Conservation (phyloP, 495 filamentous ascomycete species). For the Tuber melanosporum region DNA sequence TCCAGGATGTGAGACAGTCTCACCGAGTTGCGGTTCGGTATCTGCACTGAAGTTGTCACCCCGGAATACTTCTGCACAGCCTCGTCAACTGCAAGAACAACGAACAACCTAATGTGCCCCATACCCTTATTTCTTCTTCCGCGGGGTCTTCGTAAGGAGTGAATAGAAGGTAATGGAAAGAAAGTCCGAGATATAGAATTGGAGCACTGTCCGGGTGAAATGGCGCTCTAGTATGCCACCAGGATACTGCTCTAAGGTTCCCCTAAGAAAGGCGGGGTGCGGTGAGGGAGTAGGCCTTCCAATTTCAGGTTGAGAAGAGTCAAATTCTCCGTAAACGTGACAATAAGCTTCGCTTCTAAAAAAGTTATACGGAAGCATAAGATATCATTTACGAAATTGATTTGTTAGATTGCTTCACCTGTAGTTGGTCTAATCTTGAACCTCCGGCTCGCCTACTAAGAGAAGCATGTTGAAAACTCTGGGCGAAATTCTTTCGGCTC, state of each 20-base stretch:
- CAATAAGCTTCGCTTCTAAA: background rate
- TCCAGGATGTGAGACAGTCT: background rate
- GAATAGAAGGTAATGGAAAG: background rate
- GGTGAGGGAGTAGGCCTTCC: background rate
- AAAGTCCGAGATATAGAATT: background rate
- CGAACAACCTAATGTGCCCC: background rate
- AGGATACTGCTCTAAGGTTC: background rate
- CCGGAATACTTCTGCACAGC: background rate
- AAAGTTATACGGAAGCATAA: background rate
- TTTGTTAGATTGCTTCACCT: background rate
- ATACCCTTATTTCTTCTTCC: background rate
- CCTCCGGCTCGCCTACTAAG: background rate
- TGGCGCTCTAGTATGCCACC: background rate
- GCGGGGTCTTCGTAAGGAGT: background rate
- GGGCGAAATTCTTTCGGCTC: background rate
- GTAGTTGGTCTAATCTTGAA: background rate
- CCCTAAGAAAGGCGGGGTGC: background rate
- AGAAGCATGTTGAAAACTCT: background rate
- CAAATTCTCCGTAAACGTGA: background rate
- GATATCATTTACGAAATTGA: background rate
- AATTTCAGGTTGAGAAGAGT: background rate
- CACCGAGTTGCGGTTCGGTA: background rate
- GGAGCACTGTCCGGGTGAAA: background rate
- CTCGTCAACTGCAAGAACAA: background rate
- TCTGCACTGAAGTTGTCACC: background rate